Evolutionary conservation across 345 rosid species (phyloP), one percentile per base, ranked within the genome.

Genomic region (Populus simonii): DNA sequence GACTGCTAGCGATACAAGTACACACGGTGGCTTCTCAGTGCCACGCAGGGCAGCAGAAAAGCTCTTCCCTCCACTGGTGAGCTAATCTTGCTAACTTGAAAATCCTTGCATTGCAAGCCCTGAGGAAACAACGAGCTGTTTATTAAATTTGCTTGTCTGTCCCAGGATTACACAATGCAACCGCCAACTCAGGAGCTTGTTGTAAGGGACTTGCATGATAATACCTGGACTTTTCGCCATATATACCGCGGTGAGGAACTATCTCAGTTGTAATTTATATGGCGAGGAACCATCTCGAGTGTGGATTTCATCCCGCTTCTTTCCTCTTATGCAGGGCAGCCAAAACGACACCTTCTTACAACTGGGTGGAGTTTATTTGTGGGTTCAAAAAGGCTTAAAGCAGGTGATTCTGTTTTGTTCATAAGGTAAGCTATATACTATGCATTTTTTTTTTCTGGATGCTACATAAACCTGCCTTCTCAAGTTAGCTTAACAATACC

Each of bases 11-110:
- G 99, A 96, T 78, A 96, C 97, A 41, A 96, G 99, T 70, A 96
- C 99, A 20, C 99, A 96, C 80, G 99, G 99, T 75, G 99, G 99
- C 76, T 96, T 96, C 87, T 96, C 99, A 1, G 98, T 96, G 78
- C 99, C 99, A 68, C 93, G 99, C 17, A 85, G 97, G 81, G 99
- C 98, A 13, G 99, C 99, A 27, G 99, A 96, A 80, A 96, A 96
- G 88, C 98, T 96, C 66, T 96, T 96, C 80, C 98, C 99, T 80
- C 85, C 90, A 8, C 69, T 96, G 92, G 99, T 94, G 72, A 84
- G 91, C 72, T 72, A 39, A n/a, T 81, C 70, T 49, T 63, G 36
- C 71, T 66, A 4, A 39, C n/a, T 66, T 22, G 20, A 61, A 71
- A 22, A 4, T 43, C 35, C 8, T 79, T 59, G 67, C 45, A 39